Percentiles rank a stretch among this genome's conserved stretches.
Evolutionary conservation across 768 basidiomycete genomes (phyloP).

Genomic region (Austroboletus festivus): DNA sequence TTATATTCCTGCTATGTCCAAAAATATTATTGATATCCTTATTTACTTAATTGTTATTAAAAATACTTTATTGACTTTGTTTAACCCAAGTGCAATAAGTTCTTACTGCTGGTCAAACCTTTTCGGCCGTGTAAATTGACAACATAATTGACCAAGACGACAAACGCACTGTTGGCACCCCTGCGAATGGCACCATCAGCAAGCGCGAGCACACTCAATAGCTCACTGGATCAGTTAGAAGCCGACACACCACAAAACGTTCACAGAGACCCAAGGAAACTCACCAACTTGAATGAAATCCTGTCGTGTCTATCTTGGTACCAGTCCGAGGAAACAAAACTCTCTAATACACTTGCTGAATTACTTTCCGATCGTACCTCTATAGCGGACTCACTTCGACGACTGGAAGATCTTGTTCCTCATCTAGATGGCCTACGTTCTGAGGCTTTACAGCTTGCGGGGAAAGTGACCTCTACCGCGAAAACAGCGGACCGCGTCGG

Average conservation of each 20-base stretch:
- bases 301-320: slow-evolving; percentile 70
- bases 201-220: slow-evolving; percentile 9
- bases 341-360: slow-evolving; percentile 69
- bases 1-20: too few relatives aligned
- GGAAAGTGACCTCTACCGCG: slow-evolving; percentile 67
- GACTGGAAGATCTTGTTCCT: slow-evolving; percentile 58
- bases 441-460: slow-evolving; percentile 53
- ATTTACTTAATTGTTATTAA: too few relatives aligned
- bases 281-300: slow-evolving; percentile 67
- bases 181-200: slow-evolving; percentile 5
- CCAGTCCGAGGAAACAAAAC: slow-evolving; percentile 73
- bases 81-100: too few relatives aligned
- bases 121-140: too few relatives aligned
- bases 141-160: too few relatives aligned
- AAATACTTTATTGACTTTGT: too few relatives aligned
- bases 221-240: slow-evolving; percentile 7
- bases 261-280: slow-evolving; percentile 31
- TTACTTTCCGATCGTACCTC: slow-evolving; percentile 69
- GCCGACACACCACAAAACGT: slow-evolving; percentile 3
- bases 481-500: slow-evolving; percentile 85
- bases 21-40: too few relatives aligned
- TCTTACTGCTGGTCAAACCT: too few relatives aligned
- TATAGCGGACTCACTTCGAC: slow-evolving; percentile 56
- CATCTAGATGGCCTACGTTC: slow-evolving; percentile 58
- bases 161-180: too few relatives aligned